These are phyloP conservation scores for Aspergillus sp. DNA, from an alignment of 2,329 filamentous ascomycete species.

Conservation along the genomic window DNA sequence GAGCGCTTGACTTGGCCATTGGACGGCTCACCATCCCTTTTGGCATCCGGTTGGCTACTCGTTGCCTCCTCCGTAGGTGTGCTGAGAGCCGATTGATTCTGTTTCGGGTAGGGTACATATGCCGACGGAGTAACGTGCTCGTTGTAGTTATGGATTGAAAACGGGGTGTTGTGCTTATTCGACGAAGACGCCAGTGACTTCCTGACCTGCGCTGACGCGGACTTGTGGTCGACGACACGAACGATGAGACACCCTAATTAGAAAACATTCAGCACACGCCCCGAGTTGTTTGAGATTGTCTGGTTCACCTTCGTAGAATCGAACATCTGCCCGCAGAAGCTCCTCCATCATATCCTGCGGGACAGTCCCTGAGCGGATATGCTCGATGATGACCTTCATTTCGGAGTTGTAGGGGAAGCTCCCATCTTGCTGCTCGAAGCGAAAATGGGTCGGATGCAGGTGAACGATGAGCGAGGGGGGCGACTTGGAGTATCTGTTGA, in stretches of 20 bases:
- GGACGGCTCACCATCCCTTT: conserved; percentile 11
- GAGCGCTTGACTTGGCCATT: conserved; percentile 36
- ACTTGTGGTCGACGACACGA: conserved; percentile 81
- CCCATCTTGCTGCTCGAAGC: conserved; percentile 88
- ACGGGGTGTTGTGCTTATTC: conserved; percentile 56
- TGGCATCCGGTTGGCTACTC: conserved; percentile 13
- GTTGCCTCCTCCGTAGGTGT: conserved; percentile 17
- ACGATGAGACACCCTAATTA: conserved; percentile 72
- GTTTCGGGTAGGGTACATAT: conserved; percentile 62
- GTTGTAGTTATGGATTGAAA: conserved; percentile 89
- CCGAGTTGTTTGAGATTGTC: neutral
- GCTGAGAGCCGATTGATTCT: conserved; percentile 26
- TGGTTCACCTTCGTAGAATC: conserved; percentile 70
- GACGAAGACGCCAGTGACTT: conserved; percentile 45
- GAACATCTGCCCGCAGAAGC: conserved; percentile 59
- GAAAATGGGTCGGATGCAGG: conserved; percentile 74
- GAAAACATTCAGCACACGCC: neutral
- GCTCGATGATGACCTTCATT: conserved; percentile 73
- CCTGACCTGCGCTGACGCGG: conserved; percentile 51
- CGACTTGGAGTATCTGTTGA: conserved; percentile 65
- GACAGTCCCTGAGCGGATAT: conserved; percentile 65
- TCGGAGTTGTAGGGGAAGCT: conserved; percentile 88
- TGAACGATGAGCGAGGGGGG: conserved; percentile 80
- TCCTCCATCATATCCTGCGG: conserved; percentile 83
- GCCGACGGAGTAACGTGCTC: conserved; percentile 83